Evolutionary conservation across 225 moss, liverwort and hornwort species (phyloP).

Genomic region (Bryum argenteum): DNA sequence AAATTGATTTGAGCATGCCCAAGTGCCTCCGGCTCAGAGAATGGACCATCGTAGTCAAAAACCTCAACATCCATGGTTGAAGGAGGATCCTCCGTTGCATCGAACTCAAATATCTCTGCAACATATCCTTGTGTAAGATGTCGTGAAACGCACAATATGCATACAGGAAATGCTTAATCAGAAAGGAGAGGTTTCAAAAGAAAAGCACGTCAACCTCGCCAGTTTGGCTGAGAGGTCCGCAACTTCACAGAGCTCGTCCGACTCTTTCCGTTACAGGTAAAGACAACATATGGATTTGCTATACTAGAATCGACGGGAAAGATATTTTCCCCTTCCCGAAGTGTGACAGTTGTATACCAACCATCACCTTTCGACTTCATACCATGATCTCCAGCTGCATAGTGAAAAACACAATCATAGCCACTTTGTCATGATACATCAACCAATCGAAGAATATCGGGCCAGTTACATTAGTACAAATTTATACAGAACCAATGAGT

Average conservation of each 20-base stretch:
- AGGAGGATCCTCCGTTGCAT: slow-evolving; percentile 87
- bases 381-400: slow-evolving; percentile 73
- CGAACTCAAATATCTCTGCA: slow-evolving; percentile 84
- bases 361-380: slow-evolving; percentile 71
- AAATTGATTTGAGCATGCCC: slow-evolving; percentile 79
- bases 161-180: not conserved
- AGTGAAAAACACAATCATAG: slow-evolving; percentile 9
- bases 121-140: slow-evolving; percentile 17
- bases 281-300: slow-evolving; percentile 77
- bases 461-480: no score
- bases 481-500: no score
- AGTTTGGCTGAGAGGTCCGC: slow-evolving; percentile 54
- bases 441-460: not conserved
- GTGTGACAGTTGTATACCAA: slow-evolving; percentile 68
- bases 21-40: slow-evolving; percentile 67
- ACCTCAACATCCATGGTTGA: slow-evolving; percentile 80
- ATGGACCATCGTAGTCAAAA: slow-evolving; percentile 84
- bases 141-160: not conserved
- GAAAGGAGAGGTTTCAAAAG: not conserved
- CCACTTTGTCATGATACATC: not conserved
- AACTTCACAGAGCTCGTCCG: slow-evolving; percentile 85
- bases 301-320: slow-evolving; percentile 52
- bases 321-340: slow-evolving; percentile 69
- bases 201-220: slow-evolving; percentile 59
- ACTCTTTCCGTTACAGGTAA: slow-evolving; percentile 72